A percentile compares a stretch with the other conserved stretches of the same genome.
Evolutionary conservation across 2,329 filamentous ascomycete species (phyloP).

Genomic region (Sporothrix sp.): DNA sequence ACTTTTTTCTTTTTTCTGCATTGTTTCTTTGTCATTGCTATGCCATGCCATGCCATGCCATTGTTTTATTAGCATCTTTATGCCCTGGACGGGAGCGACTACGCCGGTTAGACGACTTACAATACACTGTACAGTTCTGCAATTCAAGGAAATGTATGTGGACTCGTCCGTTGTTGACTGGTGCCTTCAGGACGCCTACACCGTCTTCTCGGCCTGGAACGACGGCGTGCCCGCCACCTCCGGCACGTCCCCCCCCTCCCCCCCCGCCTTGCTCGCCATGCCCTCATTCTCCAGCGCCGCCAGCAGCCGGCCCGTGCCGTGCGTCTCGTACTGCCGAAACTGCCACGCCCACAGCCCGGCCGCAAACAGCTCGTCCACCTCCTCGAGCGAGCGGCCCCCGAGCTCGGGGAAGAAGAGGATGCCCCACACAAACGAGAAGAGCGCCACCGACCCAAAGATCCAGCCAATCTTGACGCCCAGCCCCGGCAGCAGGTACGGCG

Average conservation of each 20-base stretch:
- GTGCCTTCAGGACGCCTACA: no score
- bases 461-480: constrained; percentile 15
- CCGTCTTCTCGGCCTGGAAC: no score
- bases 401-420: constrained; percentile 14
- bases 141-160: no score
- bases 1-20: no score
- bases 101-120: no score
- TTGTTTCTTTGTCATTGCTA: no score
- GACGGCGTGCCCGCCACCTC: no score
- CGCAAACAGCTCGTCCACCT: constrained; percentile 14
- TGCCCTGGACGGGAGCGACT: no score
- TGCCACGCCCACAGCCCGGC: constrained; percentile 11
- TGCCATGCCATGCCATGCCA: no score
- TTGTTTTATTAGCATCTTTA: no score
- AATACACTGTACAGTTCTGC: no score
- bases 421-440: constrained; percentile 13
- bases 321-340: constrained; percentile 12
- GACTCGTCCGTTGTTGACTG: no score
- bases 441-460: constrained; percentile 13
- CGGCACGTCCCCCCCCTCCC: not conserved
- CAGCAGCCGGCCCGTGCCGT: constrained; percentile 11
- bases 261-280: not conserved
- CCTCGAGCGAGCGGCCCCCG: constrained; percentile 12
- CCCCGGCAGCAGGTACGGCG: constrained; percentile 12
- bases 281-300: constrained; percentile 12